These are phyloP conservation scores for Guyanaporus albipodus DNA, from an alignment of 768 basidiomycete species.

Conservation along the genomic window DNA sequence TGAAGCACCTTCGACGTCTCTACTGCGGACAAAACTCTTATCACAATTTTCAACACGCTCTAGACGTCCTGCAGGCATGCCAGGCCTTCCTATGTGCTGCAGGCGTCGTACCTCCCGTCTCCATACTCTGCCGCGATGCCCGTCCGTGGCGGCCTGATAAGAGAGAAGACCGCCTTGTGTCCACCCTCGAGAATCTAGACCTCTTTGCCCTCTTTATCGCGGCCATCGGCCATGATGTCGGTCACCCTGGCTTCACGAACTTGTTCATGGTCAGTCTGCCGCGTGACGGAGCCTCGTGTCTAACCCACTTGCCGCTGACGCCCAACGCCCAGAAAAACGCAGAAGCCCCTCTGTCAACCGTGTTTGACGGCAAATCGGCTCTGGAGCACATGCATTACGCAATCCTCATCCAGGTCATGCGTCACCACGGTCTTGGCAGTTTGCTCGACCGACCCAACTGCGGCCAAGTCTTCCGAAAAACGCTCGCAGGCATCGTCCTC, in stretches of 20 bases:
- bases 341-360: constrained; percentile 76
- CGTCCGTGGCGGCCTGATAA: constrained; percentile 38
- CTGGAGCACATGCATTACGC: constrained; percentile 91
- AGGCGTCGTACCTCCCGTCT: constrained; percentile 76
- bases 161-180: constrained; percentile 33
- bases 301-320: constrained; percentile 2
- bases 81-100: constrained; percentile 80
- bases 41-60: constrained; percentile 96
- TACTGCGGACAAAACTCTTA: constrained; percentile 92
- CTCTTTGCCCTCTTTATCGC: constrained; percentile 84
- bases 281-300: not conserved
- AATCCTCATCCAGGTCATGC: constrained; percentile 75
- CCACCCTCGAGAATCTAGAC: constrained; percentile 59
- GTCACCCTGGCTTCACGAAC: constrained; percentile 94
- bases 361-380: constrained; percentile 87
- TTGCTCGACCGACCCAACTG: constrained; percentile 55
- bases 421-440: constrained; percentile 69
- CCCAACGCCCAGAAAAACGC: constrained; percentile 75
- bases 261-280: constrained; percentile 75
- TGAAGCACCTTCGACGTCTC: constrained; percentile 85
- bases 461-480: constrained; percentile 56
- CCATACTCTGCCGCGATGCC: constrained; percentile 45
- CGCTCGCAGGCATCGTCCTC: constrained; percentile 78
- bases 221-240: constrained; percentile 96
- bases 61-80: constrained; percentile 92